These are phyloP conservation scores for Capillidium heterosporum DNA, from an alignment of 371 early-diverging fungal genomes.

Conservation along the genomic window DNA sequence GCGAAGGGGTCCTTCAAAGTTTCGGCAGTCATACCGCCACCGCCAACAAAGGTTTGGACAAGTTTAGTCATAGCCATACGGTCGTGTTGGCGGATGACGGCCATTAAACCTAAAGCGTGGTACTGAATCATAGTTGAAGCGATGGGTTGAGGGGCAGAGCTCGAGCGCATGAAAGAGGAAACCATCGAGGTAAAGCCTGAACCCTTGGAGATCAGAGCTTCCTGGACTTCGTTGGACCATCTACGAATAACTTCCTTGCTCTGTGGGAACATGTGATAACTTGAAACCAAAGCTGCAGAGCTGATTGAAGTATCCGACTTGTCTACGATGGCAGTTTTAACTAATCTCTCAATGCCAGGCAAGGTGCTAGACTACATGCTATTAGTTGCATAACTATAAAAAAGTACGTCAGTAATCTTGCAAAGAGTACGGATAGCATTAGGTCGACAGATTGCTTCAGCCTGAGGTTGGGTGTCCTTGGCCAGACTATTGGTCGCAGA, in stretches of 20 bases:
- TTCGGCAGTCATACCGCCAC: constrained; percentile 26
- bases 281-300: constrained; percentile 83
- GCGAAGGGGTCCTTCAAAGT: constrained; percentile 70
- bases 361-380: constrained; percentile 65
- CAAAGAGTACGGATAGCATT: constrained; percentile 92
- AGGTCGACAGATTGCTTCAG: constrained; percentile 75
- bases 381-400: background rate
- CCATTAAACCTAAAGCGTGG: constrained; percentile 90
- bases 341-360: constrained; percentile 84
- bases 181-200: constrained; percentile 19
- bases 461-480: constrained; percentile 90
- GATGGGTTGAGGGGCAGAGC: constrained; percentile 23
- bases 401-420: constrained; percentile 79
- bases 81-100: constrained; percentile 88
- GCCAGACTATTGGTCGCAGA: constrained; percentile 91
- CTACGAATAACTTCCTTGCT: constrained; percentile 25
- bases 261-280: constrained; percentile 63
- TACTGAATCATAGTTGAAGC: constrained; percentile 77
- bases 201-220: constrained; percentile 50
- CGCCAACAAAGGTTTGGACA: constrained; percentile 67
- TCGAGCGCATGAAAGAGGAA: constrained; percentile 22
- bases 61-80: constrained; percentile 93
- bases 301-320: constrained; percentile 67
- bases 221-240: constrained; percentile 27
- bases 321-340: constrained; percentile 95